Conservation (phyloP, 2,329 filamentous ascomycete genomes). For the Cladophialophora exuberans region DNA sequence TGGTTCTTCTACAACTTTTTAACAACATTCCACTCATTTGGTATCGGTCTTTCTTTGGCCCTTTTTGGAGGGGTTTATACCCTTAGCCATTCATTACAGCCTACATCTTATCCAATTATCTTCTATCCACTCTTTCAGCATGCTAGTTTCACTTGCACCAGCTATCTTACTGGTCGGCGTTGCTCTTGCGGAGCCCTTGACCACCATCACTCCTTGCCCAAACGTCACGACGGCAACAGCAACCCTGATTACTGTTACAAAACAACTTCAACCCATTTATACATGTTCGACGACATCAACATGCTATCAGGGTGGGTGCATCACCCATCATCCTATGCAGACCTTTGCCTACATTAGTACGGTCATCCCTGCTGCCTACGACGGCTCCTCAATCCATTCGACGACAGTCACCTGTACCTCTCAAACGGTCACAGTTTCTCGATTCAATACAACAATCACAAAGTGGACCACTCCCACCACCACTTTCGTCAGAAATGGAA, state of each 20-base stretch:
- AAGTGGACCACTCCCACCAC: slow-evolving; percentile 21
- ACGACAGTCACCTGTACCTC: slow-evolving; percentile 25
- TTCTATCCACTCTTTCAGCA: slow-evolving; percentile 20
- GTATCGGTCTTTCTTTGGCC: not conserved
- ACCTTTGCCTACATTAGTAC: slow-evolving; percentile 30
- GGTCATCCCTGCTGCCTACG: slow-evolving; percentile 26
- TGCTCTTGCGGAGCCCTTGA: slow-evolving; percentile 22
- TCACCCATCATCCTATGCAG: slow-evolving; percentile 19
- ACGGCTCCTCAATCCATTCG: slow-evolving; percentile 12
- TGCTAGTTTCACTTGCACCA: slow-evolving; percentile 22
- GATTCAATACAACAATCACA: slow-evolving; percentile 22
- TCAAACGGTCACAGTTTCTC: slow-evolving; percentile 24
- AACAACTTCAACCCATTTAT: slow-evolving; percentile 26
- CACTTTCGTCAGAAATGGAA: slow-evolving; percentile 15
- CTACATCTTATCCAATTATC: slow-evolving; percentile 16
- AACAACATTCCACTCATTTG: slow-evolving; percentile 4
- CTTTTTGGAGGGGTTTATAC: slow-evolving; percentile 18
- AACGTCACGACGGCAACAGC: slow-evolving; percentile 7
- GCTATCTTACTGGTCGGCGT: slow-evolving; percentile 21
- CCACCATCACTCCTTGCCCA: slow-evolving; percentile 24
- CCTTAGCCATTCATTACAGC: slow-evolving; percentile 16
- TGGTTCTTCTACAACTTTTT: slow-evolving; percentile 16
- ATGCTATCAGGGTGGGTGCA: slow-evolving; percentile 23
- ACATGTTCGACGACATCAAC: slow-evolving; percentile 22
- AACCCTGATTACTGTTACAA: slow-evolving; percentile 25